Evolutionary conservation across 306 rosid species (phyloP).

Genomic region (Rubus idaeus): DNA sequence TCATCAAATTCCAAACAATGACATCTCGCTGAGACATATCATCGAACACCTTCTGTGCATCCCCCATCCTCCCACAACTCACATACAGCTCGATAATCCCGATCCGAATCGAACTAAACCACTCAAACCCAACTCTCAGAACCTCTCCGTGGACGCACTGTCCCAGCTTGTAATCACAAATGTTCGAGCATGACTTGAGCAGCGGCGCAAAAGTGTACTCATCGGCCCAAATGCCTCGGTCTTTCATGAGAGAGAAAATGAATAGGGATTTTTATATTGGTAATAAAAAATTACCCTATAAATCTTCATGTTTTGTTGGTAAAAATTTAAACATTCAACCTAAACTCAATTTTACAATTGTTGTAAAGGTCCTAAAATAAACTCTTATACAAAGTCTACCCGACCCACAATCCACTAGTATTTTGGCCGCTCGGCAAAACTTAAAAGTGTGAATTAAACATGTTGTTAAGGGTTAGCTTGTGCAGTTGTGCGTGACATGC

Average conservation of each 20-base stretch:
- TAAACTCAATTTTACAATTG: too few species aligned
- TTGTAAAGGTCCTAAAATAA: too few species aligned
- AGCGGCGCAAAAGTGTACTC: slow-evolving; percentile 61
- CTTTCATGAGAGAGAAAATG: slow-evolving; percentile 50
- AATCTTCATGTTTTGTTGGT: too few species aligned
- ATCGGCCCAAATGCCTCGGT: slow-evolving; percentile 46
- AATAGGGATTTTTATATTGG: slow-evolving; percentile 41
- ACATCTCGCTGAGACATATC: slow-evolving; percentile 51
- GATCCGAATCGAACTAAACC: slow-evolving; percentile 40
- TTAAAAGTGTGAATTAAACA: too few species aligned
- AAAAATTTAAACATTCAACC: too few species aligned
- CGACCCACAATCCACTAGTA: too few species aligned
- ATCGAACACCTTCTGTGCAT: slow-evolving; percentile 65
- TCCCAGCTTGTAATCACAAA: slow-evolving; percentile 47
- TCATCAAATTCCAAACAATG: slow-evolving; percentile 73
- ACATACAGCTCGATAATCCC: slow-evolving; percentile 59
- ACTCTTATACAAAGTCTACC: too few species aligned
- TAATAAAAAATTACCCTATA: too few species aligned
- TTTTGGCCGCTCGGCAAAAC: too few species aligned
- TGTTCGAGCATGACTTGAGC: slow-evolving; percentile 55
- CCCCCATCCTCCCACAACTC: slow-evolving; percentile 41
- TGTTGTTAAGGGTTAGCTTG: too few species aligned
- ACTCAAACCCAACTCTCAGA: slow-evolving; percentile 42
- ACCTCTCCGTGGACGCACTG: slow-evolving; percentile 45
- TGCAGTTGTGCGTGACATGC: too few species aligned